Percentiles rank a stretch among this genome's conserved stretches.
Evolutionary conservation across 768 basidiomycete species (phyloP).

Genomic region (Tephrocybe sp.): DNA sequence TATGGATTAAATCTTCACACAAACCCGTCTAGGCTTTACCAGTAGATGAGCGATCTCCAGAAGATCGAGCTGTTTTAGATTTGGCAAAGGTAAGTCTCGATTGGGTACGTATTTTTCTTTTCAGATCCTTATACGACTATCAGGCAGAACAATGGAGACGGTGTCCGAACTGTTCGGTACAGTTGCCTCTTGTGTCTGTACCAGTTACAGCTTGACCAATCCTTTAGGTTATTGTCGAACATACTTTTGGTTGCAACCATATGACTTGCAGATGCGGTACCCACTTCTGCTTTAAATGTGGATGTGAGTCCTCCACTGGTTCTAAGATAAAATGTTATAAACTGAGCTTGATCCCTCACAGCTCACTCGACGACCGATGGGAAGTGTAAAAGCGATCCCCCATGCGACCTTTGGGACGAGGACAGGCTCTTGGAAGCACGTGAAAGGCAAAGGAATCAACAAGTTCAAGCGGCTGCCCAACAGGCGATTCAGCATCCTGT

Average conservation of each 20-base stretch:
- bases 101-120: not conserved
- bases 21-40: slow-evolving; percentile 27
- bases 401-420: slow-evolving; percentile 37
- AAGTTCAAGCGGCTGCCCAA: slow-evolving; percentile 7
- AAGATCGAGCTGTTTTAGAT: slow-evolving; percentile 31
- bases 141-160: slow-evolving; percentile 38
- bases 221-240: slow-evolving; percentile 23
- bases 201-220: not conserved
- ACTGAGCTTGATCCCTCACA: not conserved
- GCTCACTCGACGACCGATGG: slow-evolving; percentile 19
- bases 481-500: not conserved
- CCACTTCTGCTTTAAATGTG: slow-evolving; percentile 41
- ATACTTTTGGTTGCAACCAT: slow-evolving; percentile 34
- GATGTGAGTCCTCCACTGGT: slow-evolving; percentile 24
- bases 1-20: not conserved
- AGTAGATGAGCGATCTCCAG: slow-evolving; percentile 33
- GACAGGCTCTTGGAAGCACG: slow-evolving; percentile 31
- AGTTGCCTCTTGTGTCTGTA: not conserved
- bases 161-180: slow-evolving; percentile 29
- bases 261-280: slow-evolving; percentile 38
- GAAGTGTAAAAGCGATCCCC: slow-evolving; percentile 27
- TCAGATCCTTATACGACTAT: not conserved
- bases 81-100: slow-evolving; percentile 26
- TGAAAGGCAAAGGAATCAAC: slow-evolving; percentile 18
- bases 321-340: not conserved